These are phyloP conservation scores for Piper longum DNA, from an alignment of 164 flowering plant genomes.

Conservation along the genomic window DNA sequence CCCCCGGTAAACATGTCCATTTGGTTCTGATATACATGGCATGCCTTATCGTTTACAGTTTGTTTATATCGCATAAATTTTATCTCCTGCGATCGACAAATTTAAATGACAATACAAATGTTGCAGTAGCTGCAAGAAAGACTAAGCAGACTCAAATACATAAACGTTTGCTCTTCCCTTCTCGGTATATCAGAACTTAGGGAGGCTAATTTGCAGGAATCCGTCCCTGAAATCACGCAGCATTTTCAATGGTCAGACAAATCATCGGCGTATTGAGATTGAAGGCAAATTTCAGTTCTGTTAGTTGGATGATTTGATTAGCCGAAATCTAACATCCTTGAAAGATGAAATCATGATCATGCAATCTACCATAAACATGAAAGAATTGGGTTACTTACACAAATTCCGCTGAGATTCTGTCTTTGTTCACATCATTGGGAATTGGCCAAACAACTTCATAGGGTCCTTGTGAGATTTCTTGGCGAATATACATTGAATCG, in stretches of 20 bases:
- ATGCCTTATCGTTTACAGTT: too few species aligned
- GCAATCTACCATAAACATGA: not conserved
- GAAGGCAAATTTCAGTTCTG: not conserved
- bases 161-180: not conserved
- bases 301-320: too few species aligned
- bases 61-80: too few species aligned
- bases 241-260: not conserved
- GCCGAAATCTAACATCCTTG: too few species aligned
- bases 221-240: constrained; percentile 5
- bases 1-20: too few species aligned
- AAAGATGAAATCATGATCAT: too few species aligned
- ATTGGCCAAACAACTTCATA: constrained; percentile 61
- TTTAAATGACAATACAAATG: not conserved
- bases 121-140: too few species aligned
- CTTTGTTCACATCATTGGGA: constrained; percentile 46
- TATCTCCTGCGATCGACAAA: too few species aligned
- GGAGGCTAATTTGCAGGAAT: constrained; percentile 8
- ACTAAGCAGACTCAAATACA: not conserved
- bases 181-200: constrained; percentile 1
- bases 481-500: constrained; percentile 30
- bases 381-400: constrained; percentile 30
- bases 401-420: constrained; percentile 58
- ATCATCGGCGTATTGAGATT: not conserved
- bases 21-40: too few species aligned
- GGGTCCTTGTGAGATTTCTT: constrained; percentile 52